phyloP scores from a whole-genome alignment of 179 eudicot genomes.

The Beta lomatogona region DNA sequence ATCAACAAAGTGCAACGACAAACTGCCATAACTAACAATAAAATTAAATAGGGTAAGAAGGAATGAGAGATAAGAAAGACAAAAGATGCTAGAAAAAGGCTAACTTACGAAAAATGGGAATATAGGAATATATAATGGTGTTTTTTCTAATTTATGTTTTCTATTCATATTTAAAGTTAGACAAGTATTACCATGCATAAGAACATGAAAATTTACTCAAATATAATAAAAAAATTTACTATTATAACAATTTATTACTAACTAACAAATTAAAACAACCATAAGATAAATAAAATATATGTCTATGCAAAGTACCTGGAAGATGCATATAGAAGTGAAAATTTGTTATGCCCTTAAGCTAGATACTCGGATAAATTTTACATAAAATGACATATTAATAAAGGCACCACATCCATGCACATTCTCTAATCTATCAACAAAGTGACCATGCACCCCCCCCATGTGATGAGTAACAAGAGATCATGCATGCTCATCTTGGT shows the following conservation, averaged over 20 bases:
- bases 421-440: neutral
- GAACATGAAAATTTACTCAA: too few species aligned
- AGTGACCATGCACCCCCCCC: slow-evolving; percentile 11
- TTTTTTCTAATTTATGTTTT: too few species aligned
- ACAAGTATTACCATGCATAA: too few species aligned
- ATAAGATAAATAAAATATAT: too few species aligned
- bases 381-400: neutral
- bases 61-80: neutral
- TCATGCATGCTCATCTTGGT: slow-evolving; percentile 1
- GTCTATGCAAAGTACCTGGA: neutral
- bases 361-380: neutral
- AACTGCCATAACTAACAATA: neutral
- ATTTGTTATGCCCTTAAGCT: neutral
- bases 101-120: too few species aligned
- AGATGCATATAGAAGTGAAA: neutral
- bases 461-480: slow-evolving; percentile 17
- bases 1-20: neutral
- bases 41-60: neutral
- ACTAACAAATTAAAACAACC: too few species aligned
- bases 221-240: too few species aligned
- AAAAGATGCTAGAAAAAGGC: neutral
- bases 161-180: too few species aligned
- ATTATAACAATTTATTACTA: too few species aligned
- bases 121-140: too few species aligned
- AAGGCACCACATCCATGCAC: neutral